Evolutionary conservation across 306 rosid species (phyloP), one percentile per base, ranked within the genome.

Genomic region (Phaseolus lunatus): DNA sequence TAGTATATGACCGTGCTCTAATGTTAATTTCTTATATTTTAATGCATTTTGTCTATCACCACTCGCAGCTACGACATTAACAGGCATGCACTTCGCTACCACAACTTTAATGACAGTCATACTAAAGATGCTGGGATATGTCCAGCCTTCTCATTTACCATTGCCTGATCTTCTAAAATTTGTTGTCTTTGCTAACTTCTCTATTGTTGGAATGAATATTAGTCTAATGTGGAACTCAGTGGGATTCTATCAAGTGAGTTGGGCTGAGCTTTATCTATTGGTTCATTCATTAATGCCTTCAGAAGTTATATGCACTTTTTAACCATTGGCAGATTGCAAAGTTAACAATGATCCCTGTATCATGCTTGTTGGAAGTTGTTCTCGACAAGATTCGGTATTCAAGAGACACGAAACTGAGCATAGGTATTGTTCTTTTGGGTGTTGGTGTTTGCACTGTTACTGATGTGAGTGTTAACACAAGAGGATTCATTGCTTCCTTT

Each of bases 221-320:
- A 92, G 97, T 84, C 83, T 92, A 66, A 92, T 92, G 97, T 92
- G 95, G 97, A 92, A 92, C 85, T 92, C 97, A 2, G 97, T 92
- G 70, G 97, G 97, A 85, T 92, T 92, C 84, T 92, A 92, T 88
- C 97, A 92, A 90, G 97, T 87, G 82, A 81, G 73, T 67, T 81
- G 52, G 23, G 41, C 66, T 64, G 15, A 19, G 64, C 78, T 80
- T 84, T 24, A 54, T 73, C 64, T 75, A 41, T 45, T 50, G 50
- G 48, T 73, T 57, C 6, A 13, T 57, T 68, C 63, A 15, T 70
- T 67, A 22, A 43, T 78, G 49, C 24, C 43, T 78, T 56, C 65
- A 58, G 73, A 54, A 53, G 73, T 81, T 85, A 59, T 70, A 69
- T 81, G 70, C 67, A 64, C 70, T 5, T 7, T 43, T 45, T 20